These are phyloP conservation scores for Gastrolobium villosum DNA, from an alignment of 306 rosid genomes.

Conservation along the genomic window DNA sequence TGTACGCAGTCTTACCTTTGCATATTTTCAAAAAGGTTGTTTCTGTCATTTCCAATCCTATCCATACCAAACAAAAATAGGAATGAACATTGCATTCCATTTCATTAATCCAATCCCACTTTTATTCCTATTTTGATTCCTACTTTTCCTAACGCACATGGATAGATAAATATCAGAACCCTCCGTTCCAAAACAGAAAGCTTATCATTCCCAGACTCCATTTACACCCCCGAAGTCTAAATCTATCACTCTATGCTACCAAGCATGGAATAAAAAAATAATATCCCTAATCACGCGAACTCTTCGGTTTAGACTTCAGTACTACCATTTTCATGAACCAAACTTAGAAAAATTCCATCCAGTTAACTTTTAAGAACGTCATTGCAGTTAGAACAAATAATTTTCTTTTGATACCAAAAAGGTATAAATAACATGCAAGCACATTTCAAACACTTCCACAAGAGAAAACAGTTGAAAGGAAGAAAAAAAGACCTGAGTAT, in stretches of 20 bases:
- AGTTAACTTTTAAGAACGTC: background rate
- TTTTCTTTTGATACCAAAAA: background rate
- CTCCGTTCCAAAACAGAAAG: conserved; percentile 4
- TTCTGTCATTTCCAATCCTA: no score
- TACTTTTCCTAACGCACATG: background rate
- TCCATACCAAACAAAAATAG: no score
- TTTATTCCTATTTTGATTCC: no score
- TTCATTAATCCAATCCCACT: no score
- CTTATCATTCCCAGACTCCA: conserved; percentile 7
- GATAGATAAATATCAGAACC: background rate
- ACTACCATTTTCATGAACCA: background rate
- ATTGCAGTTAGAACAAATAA: background rate
- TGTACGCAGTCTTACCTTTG: no score
- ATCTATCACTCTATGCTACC: conserved; percentile 9
- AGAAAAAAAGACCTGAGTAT: conserved; percentile 64
- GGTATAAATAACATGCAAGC: background rate
- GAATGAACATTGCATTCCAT: no score
- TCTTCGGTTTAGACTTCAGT: conserved; percentile 3
- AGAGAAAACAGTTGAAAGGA: background rate
- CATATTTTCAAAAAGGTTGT: no score
- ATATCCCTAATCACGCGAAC: background rate
- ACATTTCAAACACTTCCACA: conserved; percentile 5
- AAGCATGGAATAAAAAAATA: background rate
- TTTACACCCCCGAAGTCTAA: conserved; percentile 4
- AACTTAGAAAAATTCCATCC: background rate